Percentiles rank a stretch among this genome's conserved stretches.
Evolutionary conservation across 352 stramenopile genomes (phyloP).

Genomic region (Globisporangium paroecandrum): DNA sequence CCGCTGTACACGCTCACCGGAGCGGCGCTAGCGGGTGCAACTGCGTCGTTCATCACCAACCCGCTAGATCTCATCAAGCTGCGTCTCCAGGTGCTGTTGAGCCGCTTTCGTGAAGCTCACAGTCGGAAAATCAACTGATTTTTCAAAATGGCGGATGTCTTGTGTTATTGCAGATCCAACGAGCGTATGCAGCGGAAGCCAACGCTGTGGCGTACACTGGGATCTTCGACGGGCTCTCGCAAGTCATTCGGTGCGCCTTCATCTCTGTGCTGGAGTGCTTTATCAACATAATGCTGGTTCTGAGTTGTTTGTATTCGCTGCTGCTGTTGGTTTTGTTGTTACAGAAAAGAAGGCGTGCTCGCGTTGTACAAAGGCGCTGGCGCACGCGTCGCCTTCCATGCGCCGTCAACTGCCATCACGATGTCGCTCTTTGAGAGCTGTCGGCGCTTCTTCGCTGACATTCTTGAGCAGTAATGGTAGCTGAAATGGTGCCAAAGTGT

Average conservation of each 20-base stretch:
- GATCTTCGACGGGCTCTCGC: constrained; percentile 85
- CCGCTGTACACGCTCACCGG: constrained; percentile 61
- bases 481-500: neutral
- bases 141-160: neutral
- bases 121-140: too few relatives aligned
- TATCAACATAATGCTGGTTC: neutral
- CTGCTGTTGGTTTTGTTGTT: constrained; percentile 9
- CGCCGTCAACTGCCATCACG: constrained; percentile 94
- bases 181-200: constrained; percentile 34
- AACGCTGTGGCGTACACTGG: constrained; percentile 42
- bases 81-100: constrained; percentile 85
- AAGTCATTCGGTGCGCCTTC: constrained; percentile 55
- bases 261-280: constrained; percentile 2
- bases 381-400: constrained; percentile 93
- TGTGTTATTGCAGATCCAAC: constrained; percentile 35
- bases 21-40: constrained; percentile 81
- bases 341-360: constrained; percentile 79
- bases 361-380: constrained; percentile 94
- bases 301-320: constrained; percentile 4
- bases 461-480: constrained; percentile 30
- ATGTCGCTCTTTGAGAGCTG: constrained; percentile 96
- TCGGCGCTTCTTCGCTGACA: constrained; percentile 46
- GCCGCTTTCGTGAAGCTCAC: too few relatives aligned
- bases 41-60: constrained; percentile 95
- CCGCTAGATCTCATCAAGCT: constrained; percentile 97